phyloP scores from a whole-genome alignment of 257 asterid genomes.

The Gynochthodes officinalis region DNA sequence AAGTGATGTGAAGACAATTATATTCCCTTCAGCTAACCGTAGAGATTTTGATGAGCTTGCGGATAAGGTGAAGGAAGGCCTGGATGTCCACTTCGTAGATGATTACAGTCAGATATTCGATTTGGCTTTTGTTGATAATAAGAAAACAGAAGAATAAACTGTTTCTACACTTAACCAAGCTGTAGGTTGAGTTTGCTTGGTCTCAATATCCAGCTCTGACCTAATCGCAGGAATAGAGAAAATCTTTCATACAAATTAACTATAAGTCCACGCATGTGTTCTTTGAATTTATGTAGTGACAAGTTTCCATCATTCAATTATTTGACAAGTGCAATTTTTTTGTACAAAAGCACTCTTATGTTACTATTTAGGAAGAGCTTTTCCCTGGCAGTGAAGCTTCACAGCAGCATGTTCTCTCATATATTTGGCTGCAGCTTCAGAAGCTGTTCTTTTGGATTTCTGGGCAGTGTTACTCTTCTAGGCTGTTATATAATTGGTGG shows the following conservation, averaged over 20 bases:
- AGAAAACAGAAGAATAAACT: conserved; percentile 9
- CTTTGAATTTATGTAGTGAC: not conserved
- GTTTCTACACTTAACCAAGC: not conserved
- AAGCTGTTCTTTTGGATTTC: too few species aligned
- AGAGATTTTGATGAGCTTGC: conserved; percentile 97
- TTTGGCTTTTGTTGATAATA: conserved; percentile 51
- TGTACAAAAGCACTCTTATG: not conserved
- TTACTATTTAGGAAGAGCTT: not conserved
- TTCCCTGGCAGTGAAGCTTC: too few species aligned
- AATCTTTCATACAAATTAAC: not conserved
- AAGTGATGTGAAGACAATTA: conserved; percentile 73
- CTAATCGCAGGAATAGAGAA: not conserved
- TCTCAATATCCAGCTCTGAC: not conserved
- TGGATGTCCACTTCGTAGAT: conserved; percentile 85
- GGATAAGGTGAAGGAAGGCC: conserved; percentile 84
- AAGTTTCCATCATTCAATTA: not conserved
- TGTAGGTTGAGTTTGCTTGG: not conserved
- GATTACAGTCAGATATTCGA: conserved; percentile 69
- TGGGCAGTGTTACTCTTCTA: too few species aligned
- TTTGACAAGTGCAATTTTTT: not conserved
- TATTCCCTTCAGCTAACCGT: conserved; percentile 90
- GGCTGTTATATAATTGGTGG: too few species aligned
- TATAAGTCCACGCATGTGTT: not conserved
- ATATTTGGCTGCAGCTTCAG: too few species aligned
- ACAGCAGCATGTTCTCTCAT: too few species aligned